phyloP scores from a whole-genome alignment of 2,329 filamentous ascomycete species.

The Cryphonectria parasitica region DNA sequence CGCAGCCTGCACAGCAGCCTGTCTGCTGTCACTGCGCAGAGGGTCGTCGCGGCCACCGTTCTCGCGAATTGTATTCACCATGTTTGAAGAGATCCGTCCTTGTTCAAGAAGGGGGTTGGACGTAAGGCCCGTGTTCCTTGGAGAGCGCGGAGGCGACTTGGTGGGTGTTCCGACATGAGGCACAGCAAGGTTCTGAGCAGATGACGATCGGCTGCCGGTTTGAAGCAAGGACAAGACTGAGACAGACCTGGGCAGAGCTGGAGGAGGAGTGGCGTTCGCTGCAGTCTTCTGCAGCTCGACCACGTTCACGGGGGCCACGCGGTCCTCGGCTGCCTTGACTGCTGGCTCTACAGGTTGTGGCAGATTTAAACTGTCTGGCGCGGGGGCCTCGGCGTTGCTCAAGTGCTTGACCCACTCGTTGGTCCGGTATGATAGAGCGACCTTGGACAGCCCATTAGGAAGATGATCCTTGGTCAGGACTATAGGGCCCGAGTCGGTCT shows the following conservation, averaged over 20 bases:
- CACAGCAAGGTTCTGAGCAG: slow-evolving; percentile 10
- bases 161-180: not conserved
- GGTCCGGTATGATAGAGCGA: slow-evolving; percentile 83
- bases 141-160: slow-evolving; percentile 3
- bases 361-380: slow-evolving; percentile 62
- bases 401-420: slow-evolving; percentile 97
- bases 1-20: slow-evolving; percentile 31
- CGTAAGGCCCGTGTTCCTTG: not conserved
- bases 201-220: slow-evolving; percentile 28
- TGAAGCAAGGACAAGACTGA: slow-evolving; percentile 34
- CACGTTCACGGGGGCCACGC: slow-evolving; percentile 64
- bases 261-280: slow-evolving; percentile 50
- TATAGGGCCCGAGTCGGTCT: slow-evolving; percentile 45
- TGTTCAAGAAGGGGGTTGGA: not conserved
- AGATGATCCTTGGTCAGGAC: slow-evolving; percentile 65
- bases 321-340: slow-evolving; percentile 49
- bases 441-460: slow-evolving; percentile 72
- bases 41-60: slow-evolving; percentile 39
- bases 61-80: slow-evolving; percentile 45
- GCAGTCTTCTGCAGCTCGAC: slow-evolving; percentile 68
- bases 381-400: slow-evolving; percentile 73
- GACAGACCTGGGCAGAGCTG: slow-evolving; percentile 38
- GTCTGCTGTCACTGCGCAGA: slow-evolving; percentile 18
- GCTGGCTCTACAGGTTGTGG: slow-evolving; percentile 28
- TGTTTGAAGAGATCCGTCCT: slow-evolving; percentile 1